These are phyloP conservation scores for Sporothrix schenckii DNA, from an alignment of 2,329 filamentous ascomycete genomes.

Conservation along the genomic window DNA sequence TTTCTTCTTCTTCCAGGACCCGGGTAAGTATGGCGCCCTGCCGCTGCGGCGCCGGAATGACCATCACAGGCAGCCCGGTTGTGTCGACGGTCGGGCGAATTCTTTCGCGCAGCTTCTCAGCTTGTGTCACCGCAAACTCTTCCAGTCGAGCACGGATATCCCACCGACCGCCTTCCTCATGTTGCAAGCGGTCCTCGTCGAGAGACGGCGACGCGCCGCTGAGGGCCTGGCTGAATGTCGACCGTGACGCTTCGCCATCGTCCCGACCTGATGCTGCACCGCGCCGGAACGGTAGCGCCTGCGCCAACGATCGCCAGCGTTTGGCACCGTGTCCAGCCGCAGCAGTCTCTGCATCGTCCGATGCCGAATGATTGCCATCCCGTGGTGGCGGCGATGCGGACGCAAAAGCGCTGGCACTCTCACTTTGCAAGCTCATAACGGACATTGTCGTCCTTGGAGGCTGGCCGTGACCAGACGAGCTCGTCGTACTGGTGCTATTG, in stretches of 20 bases:
- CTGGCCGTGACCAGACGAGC: conserved; percentile 25
- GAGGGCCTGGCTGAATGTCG: neutral
- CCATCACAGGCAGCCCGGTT: conserved; percentile 59
- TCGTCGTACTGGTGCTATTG: conserved; percentile 33
- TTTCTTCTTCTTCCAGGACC: conserved; percentile 58
- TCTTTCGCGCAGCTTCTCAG: conserved; percentile 61
- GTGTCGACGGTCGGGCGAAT: conserved; percentile 58
- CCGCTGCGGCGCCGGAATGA: conserved; percentile 65
- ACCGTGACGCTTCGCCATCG: neutral
- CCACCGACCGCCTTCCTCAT: conserved; percentile 49
- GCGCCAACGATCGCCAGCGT: conserved; percentile 42
- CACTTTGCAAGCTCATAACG: conserved; percentile 28
- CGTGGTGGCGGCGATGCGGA: conserved; percentile 36
- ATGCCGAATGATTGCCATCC: conserved; percentile 34
- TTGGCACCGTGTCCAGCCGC: conserved; percentile 34
- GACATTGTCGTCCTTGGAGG: conserved; percentile 18
- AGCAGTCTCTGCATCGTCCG: conserved; percentile 40
- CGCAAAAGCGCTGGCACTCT: conserved; percentile 29
- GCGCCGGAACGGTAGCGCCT: conserved; percentile 42
- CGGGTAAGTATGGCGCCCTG: conserved; percentile 59
- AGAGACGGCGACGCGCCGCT: neutral
- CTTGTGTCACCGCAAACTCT: conserved; percentile 63
- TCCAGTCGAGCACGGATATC: conserved; percentile 61
- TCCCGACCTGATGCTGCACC: neutral
- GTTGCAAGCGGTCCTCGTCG: conserved; percentile 21